Percentiles rank a stretch among this genome's conserved stretches.
Evolutionary conservation across 345 rosid genomes (phyloP).

Genomic region (Euphorbia pulcherrima): DNA sequence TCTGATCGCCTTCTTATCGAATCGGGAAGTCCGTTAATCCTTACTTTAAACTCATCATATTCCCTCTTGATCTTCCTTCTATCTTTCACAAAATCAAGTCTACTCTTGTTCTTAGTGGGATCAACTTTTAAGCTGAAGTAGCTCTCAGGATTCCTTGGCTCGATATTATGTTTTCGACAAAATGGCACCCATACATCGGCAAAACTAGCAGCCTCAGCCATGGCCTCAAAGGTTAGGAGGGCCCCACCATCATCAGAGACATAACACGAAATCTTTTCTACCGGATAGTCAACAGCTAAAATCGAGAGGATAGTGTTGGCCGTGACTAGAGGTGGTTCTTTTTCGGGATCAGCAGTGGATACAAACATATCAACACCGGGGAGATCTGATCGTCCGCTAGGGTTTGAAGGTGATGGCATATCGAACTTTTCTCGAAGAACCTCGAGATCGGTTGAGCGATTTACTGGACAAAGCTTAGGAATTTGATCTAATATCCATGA

Average conservation of each 20-base stretch:
- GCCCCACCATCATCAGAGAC: conserved; percentile 94
- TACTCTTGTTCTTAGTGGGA: conserved; percentile 85
- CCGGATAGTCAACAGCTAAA: conserved; percentile 81
- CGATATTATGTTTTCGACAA: conserved; percentile 79
- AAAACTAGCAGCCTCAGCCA: conserved; percentile 97
- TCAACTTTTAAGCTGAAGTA: conserved; percentile 77
- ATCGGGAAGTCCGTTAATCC: conserved; percentile 84
- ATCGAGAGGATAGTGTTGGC: conserved; percentile 91
- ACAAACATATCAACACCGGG: conserved; percentile 86
- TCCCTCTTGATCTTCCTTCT: conserved; percentile 79
- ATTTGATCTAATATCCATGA: conserved; percentile 93
- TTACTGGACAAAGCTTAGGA: conserved; percentile 76
- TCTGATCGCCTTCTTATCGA: conserved; percentile 89
- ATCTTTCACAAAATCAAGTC: conserved; percentile 82
- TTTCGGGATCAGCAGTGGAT: conserved; percentile 93
- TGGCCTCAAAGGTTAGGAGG: conserved; percentile 88
- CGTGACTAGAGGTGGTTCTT: conserved; percentile 83
- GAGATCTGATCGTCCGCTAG: conserved; percentile 84
- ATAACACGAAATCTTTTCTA: conserved; percentile 77
- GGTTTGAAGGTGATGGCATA: conserved; percentile 81
- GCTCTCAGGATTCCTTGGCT: conserved; percentile 80
- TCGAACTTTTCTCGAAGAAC: conserved; percentile 85
- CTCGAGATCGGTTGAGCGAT: conserved; percentile 78
- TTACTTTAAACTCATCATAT: conserved; percentile 89
- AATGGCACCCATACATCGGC: conserved; percentile 96